Evolutionary conservation across 164 flowering plant genomes (phyloP).

Genomic region (Malania oleifera): DNA sequence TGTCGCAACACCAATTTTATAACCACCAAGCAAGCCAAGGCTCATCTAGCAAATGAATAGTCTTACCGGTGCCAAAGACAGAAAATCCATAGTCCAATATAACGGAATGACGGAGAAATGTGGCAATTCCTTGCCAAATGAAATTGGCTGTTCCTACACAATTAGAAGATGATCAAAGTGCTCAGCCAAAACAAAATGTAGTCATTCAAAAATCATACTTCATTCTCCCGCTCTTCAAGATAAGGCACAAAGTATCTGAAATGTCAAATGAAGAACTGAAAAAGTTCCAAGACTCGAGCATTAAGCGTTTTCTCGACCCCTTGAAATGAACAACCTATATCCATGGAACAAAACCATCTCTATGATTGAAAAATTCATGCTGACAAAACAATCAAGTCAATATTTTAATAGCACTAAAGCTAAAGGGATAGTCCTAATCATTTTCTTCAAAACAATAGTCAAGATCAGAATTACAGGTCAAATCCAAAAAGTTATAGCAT

Average conservation of each 20-base stretch:
- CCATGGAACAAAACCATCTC: not conserved
- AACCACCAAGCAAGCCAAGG: too few species aligned
- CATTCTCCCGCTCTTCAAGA: constrained; percentile 78
- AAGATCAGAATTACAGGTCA: not conserved
- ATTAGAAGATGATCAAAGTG: too few species aligned
- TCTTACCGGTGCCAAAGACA: too few species aligned
- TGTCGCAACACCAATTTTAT: too few species aligned
- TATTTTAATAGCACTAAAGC: not conserved
- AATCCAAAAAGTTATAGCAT: not conserved
- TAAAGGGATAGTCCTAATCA: not conserved
- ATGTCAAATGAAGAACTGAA: constrained; percentile 48
- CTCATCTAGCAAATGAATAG: too few species aligned
- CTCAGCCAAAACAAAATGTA: not conserved
- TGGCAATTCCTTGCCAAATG: too few species aligned
- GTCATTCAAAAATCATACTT: constrained; percentile 68
- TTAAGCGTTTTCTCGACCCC: constrained; percentile 94
- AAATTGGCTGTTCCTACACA: too few species aligned
- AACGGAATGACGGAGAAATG: too few species aligned
- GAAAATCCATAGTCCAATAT: too few species aligned
- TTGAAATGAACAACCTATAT: constrained; percentile 92
- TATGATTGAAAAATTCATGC: not conserved
- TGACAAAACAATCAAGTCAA: not conserved
- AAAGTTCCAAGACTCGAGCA: constrained; percentile 95
- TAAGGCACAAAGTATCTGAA: constrained; percentile 78
- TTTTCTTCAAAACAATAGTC: too few species aligned